Evolutionary conservation across 2,329 filamentous ascomycete species (phyloP), one percentile per base, ranked within the genome.

Genomic region (Tolypocladium amazonense): DNA sequence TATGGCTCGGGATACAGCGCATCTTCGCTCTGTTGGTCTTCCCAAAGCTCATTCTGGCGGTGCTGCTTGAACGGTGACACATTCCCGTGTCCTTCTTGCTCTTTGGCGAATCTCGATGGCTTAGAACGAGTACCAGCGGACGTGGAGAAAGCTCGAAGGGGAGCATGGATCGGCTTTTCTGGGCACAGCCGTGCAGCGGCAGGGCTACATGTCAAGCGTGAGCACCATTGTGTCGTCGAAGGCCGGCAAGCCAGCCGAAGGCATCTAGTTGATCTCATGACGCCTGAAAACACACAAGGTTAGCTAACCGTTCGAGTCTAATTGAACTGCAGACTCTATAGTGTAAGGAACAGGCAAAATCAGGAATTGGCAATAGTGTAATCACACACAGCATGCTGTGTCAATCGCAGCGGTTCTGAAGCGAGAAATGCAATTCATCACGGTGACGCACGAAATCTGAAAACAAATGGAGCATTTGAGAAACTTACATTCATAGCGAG

Each of bases 381-480:
- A 75, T 78, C 76, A 77, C 64, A 52, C 74, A 73, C 75, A 74
- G 73, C 66, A 68, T 72, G 71, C 74, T 71, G 74, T 71, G 73
- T 78, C 75, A 77, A 76, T 75, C 76, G 76, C 76, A 78, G 76
- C 76, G 76, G 76, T 78, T 78, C 76, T 78, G 74, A 77, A 75
- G 74, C 73, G 73, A 75, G 30, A 62, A 66, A 71, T 74, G 73
- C 73, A 70, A 58, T 67, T 77, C 75, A 78, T 78, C 76, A 78
- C 73, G 61, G 61, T 67, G 59, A 56, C 30, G 33, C 15, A 18
- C 54, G 57, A 57, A 45, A 47, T 56, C 35, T 15, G 33, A 55
- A 27, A 33, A 35, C 11, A 27, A 35, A 43, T 14, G 52, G 35
- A 23, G 38, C 12, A 38, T 18, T 11, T 20, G 50, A 47, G 11